Conservation (phyloP, 2,329 filamentous ascomycete species). For the Clonostachys byssicola region DNA sequence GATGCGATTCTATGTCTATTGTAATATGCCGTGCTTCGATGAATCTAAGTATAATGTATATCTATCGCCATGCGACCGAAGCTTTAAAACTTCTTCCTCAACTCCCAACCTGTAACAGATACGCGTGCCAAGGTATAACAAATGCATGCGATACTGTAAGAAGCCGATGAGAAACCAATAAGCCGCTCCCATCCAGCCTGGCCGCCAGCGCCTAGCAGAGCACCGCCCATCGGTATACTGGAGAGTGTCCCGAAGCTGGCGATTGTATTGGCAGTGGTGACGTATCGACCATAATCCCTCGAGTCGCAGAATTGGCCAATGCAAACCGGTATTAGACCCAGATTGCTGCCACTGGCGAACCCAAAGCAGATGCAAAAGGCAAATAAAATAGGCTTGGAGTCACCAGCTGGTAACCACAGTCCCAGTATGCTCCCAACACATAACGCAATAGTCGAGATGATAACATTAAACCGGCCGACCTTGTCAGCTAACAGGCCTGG, state of each 20-base stretch:
- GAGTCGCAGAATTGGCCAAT: slow-evolving; percentile 67
- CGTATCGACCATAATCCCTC: slow-evolving; percentile 65
- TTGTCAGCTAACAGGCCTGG: slow-evolving; percentile 61
- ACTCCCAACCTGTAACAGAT: no score
- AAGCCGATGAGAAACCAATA: no score
- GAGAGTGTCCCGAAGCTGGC: slow-evolving; percentile 56
- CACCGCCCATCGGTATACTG: slow-evolving; percentile 44
- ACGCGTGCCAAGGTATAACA: no score
- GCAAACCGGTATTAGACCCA: slow-evolving; percentile 68
- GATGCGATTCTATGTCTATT: no score
- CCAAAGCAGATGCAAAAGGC: slow-evolving; percentile 64
- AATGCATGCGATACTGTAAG: no score
- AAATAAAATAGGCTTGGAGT: background rate
- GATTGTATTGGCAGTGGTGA: slow-evolving; percentile 65
- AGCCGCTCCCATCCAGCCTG: no score
- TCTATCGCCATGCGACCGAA: no score
- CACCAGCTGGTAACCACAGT: slow-evolving; percentile 48
- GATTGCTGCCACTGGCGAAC: slow-evolving; percentile 66
- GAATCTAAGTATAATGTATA: no score
- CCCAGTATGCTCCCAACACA: slow-evolving; percentile 34
- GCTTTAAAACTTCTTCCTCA: no score
- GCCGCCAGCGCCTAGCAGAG: no score
- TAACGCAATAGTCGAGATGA: slow-evolving; percentile 59
- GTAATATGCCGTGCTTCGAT: no score
- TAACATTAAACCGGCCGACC: slow-evolving; percentile 66